Evolutionary conservation across 306 rosid genomes (phyloP).

Genomic region (Acmispon strigosus): DNA sequence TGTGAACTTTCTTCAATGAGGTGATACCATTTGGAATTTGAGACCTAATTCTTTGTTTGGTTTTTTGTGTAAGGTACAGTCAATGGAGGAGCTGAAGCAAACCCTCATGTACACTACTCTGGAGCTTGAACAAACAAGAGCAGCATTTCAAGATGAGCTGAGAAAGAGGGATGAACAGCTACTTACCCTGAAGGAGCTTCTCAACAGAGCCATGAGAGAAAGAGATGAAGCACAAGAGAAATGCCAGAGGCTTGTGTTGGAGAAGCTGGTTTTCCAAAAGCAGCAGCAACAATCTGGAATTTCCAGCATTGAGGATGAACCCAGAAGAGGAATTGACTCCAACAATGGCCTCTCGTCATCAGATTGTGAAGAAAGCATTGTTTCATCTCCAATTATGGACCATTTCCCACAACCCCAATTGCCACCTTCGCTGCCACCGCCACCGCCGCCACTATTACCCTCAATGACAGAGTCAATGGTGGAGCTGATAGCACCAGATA

Average conservation of each 20-base stretch:
- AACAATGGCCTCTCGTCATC: conserved; percentile 77
- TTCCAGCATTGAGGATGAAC: conserved; percentile 94
- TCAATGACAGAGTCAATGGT: conserved; percentile 25
- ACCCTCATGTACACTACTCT: conserved; percentile 55
- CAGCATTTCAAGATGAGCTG: conserved; percentile 67
- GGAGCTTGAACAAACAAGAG: conserved; percentile 77
- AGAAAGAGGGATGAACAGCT: conserved; percentile 81
- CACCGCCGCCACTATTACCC: background rate
- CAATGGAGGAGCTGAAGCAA: conserved; percentile 72
- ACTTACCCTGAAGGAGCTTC: conserved; percentile 44
- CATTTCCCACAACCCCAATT: conserved; percentile 34
- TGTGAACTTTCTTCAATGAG: too few relatives aligned
- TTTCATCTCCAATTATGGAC: conserved; percentile 70
- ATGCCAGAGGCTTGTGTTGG: conserved; percentile 55
- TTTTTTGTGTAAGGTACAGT: conserved; percentile 26
- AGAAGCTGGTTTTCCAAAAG: conserved; percentile 45
- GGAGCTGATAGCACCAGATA: conserved; percentile 43
- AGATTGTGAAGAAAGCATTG: conserved; percentile 97
- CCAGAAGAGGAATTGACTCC: conserved; percentile 72
- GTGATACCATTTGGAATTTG: too few relatives aligned
- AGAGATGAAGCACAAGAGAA: conserved; percentile 81
- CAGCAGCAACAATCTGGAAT: conserved; percentile 55
- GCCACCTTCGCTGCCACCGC: conserved; percentile 1
- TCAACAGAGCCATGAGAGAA: conserved; percentile 53
- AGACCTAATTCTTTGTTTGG: too few relatives aligned